These are phyloP conservation scores for Pichia scutulata DNA, from an alignment of 805 yeast species.

Conservation along the genomic window DNA sequence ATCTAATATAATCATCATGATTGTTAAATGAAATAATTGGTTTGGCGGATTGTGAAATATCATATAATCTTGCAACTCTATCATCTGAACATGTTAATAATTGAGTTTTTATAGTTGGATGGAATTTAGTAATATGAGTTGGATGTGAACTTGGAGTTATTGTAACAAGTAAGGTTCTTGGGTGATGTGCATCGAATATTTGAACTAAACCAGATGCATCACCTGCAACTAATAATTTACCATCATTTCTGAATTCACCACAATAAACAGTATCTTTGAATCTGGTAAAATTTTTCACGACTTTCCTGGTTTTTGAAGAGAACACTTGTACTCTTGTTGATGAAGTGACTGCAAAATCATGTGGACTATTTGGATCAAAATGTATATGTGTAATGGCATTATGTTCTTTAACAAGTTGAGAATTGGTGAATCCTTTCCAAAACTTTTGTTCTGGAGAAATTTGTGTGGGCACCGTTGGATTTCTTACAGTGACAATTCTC, in stretches of 20 bases:
- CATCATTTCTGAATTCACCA: slow-evolving; percentile 88
- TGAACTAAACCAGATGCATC: slow-evolving; percentile 94
- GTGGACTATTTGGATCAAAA: slow-evolving; percentile 79
- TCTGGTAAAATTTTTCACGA: slow-evolving; percentile 72
- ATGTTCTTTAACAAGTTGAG: slow-evolving; percentile 88
- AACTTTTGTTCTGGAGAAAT: slow-evolving; percentile 90
- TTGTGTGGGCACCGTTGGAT: slow-evolving; percentile 72
- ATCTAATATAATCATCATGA: slow-evolving; percentile 83
- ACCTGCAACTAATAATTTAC: slow-evolving; percentile 85
- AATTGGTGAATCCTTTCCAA: slow-evolving; percentile 81
- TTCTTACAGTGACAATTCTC: slow-evolving; percentile 56
- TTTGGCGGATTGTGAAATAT: slow-evolving; percentile 66
- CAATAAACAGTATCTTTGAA: slow-evolving; percentile 89
- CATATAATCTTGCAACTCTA: slow-evolving; percentile 78
- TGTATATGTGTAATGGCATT: slow-evolving; percentile 83
- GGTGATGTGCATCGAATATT: slow-evolving; percentile 70
- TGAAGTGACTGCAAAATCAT: slow-evolving; percentile 89
- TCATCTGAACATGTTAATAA: slow-evolving; percentile 89
- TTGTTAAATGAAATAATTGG: slow-evolving; percentile 64
- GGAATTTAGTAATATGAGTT: slow-evolving; percentile 89
- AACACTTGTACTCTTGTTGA: slow-evolving; percentile 88
- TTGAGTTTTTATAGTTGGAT: slow-evolving; percentile 65
- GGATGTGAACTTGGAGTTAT: slow-evolving; percentile 81
- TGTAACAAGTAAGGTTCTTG: slow-evolving; percentile 71
- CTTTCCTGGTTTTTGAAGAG: slow-evolving; percentile 91